These are phyloP conservation scores for Hypoxylon fuscum DNA, from an alignment of 495 filamentous ascomycete genomes.

Conservation along the genomic window DNA sequence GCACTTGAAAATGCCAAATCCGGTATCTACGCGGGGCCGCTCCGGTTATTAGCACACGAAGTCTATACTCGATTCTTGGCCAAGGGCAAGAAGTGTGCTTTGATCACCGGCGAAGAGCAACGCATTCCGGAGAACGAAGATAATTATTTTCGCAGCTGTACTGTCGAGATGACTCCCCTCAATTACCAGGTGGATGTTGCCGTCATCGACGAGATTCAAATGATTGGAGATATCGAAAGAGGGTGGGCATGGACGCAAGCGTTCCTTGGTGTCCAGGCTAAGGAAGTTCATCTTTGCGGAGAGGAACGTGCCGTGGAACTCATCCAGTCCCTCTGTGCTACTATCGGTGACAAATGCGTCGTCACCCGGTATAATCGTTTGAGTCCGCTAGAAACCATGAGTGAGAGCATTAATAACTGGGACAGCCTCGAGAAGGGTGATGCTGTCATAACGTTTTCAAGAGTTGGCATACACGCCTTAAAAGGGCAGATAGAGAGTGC, in stretches of 20 bases:
- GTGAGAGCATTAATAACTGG: slow-evolving; percentile 68
- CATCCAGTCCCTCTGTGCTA: slow-evolving; percentile 79
- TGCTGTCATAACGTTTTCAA: slow-evolving; percentile 85
- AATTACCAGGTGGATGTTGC: slow-evolving; percentile 80
- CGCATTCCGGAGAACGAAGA: slow-evolving; percentile 61
- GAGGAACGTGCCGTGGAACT: slow-evolving; percentile 84
- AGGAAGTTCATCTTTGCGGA: slow-evolving; percentile 93
- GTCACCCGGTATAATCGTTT: slow-evolving; percentile 85
- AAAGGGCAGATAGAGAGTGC: slow-evolving; percentile 77
- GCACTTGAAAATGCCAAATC: slow-evolving; percentile 77
- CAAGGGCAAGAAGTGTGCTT: slow-evolving; percentile 74
- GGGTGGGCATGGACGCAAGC: slow-evolving; percentile 99
- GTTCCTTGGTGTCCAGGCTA: slow-evolving; percentile 82
- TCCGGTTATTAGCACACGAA: slow-evolving; percentile 92
- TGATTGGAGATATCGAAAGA: slow-evolving; percentile 82
- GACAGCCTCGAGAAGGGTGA: slow-evolving; percentile 83
- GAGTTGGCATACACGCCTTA: slow-evolving; percentile 80
- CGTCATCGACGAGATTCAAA: slow-evolving; percentile 98
- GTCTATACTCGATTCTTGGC: slow-evolving; percentile 83
- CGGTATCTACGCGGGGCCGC: slow-evolving; percentile 91
- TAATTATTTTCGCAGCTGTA: slow-evolving; percentile 77
- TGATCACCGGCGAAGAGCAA: slow-evolving; percentile 92
- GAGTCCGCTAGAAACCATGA: slow-evolving; percentile 74
- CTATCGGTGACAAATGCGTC: slow-evolving; percentile 81
- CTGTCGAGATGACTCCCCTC: slow-evolving; percentile 93